These are phyloP conservation scores for Colletotrichum sp. DNA, from an alignment of 2,329 filamentous ascomycete species.

Conservation along the genomic window DNA sequence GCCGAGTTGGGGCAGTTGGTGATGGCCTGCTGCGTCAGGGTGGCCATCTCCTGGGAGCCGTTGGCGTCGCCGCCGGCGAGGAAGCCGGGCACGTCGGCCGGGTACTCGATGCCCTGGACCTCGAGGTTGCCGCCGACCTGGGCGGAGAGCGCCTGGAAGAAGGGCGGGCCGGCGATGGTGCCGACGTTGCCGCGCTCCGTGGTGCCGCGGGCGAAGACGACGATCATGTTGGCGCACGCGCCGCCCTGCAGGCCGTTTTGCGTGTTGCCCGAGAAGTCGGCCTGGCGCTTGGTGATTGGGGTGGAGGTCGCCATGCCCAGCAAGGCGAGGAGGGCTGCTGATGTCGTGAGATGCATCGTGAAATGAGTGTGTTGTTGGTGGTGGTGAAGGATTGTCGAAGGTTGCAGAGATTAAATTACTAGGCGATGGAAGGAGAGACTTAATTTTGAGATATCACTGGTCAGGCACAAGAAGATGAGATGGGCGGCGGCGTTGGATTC, in stretches of 20 bases:
- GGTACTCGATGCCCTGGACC: constrained; percentile 60
- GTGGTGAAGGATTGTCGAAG: background rate
- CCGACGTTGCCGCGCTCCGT: constrained; percentile 59
- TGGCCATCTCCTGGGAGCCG: constrained; percentile 47
- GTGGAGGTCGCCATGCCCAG: constrained; percentile 3
- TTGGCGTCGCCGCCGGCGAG: constrained; percentile 47
- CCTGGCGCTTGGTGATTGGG: constrained; percentile 6
- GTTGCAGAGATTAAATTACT: background rate
- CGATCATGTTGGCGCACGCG: constrained; percentile 49
- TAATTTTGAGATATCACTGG: background rate
- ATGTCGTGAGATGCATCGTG: background rate
- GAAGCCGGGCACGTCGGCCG: constrained; percentile 49
- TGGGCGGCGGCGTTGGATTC: background rate
- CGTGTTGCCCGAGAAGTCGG: constrained; percentile 17
- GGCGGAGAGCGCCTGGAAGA: constrained; percentile 49
- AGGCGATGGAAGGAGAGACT: background rate
- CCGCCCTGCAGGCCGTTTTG: constrained; percentile 18
- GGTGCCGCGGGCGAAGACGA: constrained; percentile 64
- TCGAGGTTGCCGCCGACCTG: constrained; percentile 49
- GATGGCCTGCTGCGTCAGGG: constrained; percentile 33
- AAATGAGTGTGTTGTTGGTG: background rate
- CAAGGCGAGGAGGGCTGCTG: constrained; percentile 14
- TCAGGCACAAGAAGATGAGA: background rate
- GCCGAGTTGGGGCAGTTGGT: constrained; percentile 48
- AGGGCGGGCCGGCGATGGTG: constrained; percentile 50